Base-by-base conservation (phyloP, 2,329 filamentous ascomycete species). In the Aspergillus aculeatus region DNA sequence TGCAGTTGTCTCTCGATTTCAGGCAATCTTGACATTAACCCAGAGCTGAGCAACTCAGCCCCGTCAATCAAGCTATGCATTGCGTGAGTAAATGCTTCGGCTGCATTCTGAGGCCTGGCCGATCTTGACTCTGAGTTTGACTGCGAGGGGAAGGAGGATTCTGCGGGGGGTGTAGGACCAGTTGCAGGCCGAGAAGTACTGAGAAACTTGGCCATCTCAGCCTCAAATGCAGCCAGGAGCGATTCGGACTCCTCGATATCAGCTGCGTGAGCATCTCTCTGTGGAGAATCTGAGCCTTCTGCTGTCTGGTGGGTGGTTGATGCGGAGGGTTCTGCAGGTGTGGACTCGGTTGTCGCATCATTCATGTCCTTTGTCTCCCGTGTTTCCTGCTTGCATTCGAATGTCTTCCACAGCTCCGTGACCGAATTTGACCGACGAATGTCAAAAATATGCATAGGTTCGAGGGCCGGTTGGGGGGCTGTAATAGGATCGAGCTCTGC, bases 391-490 rank as follows among this genome's bases (percentile, higher is more conserved):
- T 62, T 62, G 31, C 51, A 57, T 55, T 74, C 71, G 58, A 70
- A 75, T 32, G 63, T 64, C 57, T 71, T 74, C 77, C 77, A 80
- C 32, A 76, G 59, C 50, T 77, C 70, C 5, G 71, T 71, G 12
- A 77, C 69, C 9, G 75, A 75, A 47, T 73, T 73, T 41, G 76
- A 73, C 54, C 75, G 74, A 58, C 70, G 71, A 57, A 81, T 79
- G 63, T 81, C 78, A 65, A 81, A 81, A 50, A 80, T 68, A 66
- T 81, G 79, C 69, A 80, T 77, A 21, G 73, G 68, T 26, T 59
- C 64, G 12, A 64, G 59, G 23, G 58, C 26, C 11, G 64, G 50
- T 44, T 60, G 48, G 21, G 62, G 56, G 24, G 62, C 52, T 26
- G 48, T 58, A 9, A 57, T 48, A 12, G 57, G 35, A 5, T 47